phyloP scores from a whole-genome alignment of 495 filamentous ascomycete species.

The Tuber brumale region DNA sequence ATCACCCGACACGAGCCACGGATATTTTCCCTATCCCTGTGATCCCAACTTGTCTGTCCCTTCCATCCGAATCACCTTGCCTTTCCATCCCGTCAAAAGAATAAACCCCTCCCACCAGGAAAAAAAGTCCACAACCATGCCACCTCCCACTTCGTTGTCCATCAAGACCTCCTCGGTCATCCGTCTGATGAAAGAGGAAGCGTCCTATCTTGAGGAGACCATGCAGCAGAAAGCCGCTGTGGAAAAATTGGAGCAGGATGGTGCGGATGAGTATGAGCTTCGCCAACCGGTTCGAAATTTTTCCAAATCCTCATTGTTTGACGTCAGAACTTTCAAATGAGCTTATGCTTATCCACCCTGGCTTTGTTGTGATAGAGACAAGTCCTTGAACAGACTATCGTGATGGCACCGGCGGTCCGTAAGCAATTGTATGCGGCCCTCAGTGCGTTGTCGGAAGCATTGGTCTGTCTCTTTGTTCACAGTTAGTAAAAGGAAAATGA shows the following conservation, averaged over 20 bases:
- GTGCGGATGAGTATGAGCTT: conserved; percentile 61
- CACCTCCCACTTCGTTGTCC: conserved; percentile 62
- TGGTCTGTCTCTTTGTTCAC: conserved; percentile 34
- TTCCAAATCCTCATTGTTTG: background rate
- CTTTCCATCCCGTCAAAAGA: too few relatives aligned
- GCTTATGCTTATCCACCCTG: background rate
- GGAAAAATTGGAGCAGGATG: conserved; percentile 54
- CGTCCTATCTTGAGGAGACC: conserved; percentile 79
- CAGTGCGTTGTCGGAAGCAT: conserved; percentile 57
- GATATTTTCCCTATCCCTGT: too few relatives aligned
- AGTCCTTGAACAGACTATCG: conserved; percentile 77
- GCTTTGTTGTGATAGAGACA: conserved; percentile 50
- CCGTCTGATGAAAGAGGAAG: conserved; percentile 85
- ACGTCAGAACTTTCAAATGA: background rate
- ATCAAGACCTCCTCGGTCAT: conserved; percentile 67
- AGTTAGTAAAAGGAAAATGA: background rate
- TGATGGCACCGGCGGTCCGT: conserved; percentile 63
- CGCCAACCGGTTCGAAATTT: conserved; percentile 67
- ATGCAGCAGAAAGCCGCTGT: conserved; percentile 64
- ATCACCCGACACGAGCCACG: too few relatives aligned
- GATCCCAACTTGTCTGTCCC: too few relatives aligned
- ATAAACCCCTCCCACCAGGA: too few relatives aligned
- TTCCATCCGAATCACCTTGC: too few relatives aligned
- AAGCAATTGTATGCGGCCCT: conserved; percentile 62
- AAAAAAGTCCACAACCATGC: conserved; percentile 50